Conservation (phyloP, 352 stramenopile species). For the Phytopythium chamaehyphon region DNA sequence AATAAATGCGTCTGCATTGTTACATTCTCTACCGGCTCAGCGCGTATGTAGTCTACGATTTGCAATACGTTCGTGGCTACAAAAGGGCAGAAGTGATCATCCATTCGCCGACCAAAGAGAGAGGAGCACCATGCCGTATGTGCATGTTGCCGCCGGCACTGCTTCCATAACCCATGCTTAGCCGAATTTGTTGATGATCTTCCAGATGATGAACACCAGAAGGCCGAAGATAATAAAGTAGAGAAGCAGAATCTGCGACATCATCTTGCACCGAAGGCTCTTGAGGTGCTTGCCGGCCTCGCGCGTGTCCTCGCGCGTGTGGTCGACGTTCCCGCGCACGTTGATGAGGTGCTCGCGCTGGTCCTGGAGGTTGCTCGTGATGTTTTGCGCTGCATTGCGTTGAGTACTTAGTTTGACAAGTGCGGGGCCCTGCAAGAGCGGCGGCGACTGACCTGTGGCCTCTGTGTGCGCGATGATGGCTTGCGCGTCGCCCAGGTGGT, state of each 20-base stretch:
- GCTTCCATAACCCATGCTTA: slow-evolving; percentile 6
- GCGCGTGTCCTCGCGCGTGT: slow-evolving; percentile 64
- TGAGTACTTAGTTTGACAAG: too few species aligned
- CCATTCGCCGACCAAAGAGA: neutral
- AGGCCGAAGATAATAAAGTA: slow-evolving; percentile 81
- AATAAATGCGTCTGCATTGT: neutral
- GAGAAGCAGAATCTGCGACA: slow-evolving; percentile 66
- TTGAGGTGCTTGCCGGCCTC: slow-evolving; percentile 64
- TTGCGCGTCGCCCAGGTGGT: slow-evolving; percentile 69
- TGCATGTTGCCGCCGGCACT: neutral
- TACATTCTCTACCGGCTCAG: neutral
- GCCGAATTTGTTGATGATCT: slow-evolving; percentile 59
- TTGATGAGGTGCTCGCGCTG: slow-evolving; percentile 77
- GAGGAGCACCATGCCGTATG: neutral
- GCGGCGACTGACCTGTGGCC: slow-evolving; percentile 43
- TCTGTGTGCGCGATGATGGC: slow-evolving; percentile 65
- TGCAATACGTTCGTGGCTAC: neutral
- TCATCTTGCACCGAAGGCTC: slow-evolving; percentile 81
- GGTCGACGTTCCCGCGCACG: slow-evolving; percentile 71
- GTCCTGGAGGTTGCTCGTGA: slow-evolving; percentile 52
- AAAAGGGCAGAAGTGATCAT: neutral
- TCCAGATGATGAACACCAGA: slow-evolving; percentile 65
- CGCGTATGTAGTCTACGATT: neutral
- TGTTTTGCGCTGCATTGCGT: slow-evolving; percentile 41
- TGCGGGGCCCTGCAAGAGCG: too few species aligned